Base-by-base conservation (phyloP, 148 eudicot genomes). In the Hydrangea macrophylla region DNA sequence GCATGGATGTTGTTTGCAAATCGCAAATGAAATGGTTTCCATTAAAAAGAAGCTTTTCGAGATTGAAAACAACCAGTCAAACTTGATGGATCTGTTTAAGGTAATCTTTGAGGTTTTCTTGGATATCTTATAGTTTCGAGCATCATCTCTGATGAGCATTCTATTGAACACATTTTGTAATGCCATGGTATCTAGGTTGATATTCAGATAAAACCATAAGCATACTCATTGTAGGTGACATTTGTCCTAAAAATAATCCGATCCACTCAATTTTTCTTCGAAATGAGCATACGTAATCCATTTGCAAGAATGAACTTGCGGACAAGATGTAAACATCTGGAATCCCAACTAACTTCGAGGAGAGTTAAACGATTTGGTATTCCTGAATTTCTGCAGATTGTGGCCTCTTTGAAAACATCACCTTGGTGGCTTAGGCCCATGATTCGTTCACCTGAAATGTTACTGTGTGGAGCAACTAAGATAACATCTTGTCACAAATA, bases 51-150 rank as follows among this genome's bases (percentile, higher is more conserved):
- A 92, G 58, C 96, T 92, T 65, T 54, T 75, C 66, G 92, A 89
- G 68, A 92, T 92, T 63, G 92, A 87, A 77, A 87, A 75, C 77
- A 87, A 79, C 70, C 97, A 92, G 73, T 82, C 90, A 50, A 75
- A 76, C 69, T 73, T 92, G 70, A 80, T 85, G 87, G 89, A 92
- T 80, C 35, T 92, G 71, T 75, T 92, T 9, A 86, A 87, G 96
- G 97, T 92, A 73, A 77, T 48, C n/a, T n/a, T 44, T 39, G 40
- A 22, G 1, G 26, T n/a, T 24, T 55, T 18, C 2, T 70, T 56
- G 60, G 11, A 45, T 60, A 27, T 39, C 55, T 48, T 27, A 23
- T 45, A 20, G 27, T 57, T 62, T 28, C 35, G 28, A 39, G 27
- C 13, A 28, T 64, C 32, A 10, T 72, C 13, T 23, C 50, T 58